Evolutionary conservation across 176 grass and related monocot species (phyloP), one percentile per base, ranked within the genome.

Genomic region (Oryza glumipatula): DNA sequence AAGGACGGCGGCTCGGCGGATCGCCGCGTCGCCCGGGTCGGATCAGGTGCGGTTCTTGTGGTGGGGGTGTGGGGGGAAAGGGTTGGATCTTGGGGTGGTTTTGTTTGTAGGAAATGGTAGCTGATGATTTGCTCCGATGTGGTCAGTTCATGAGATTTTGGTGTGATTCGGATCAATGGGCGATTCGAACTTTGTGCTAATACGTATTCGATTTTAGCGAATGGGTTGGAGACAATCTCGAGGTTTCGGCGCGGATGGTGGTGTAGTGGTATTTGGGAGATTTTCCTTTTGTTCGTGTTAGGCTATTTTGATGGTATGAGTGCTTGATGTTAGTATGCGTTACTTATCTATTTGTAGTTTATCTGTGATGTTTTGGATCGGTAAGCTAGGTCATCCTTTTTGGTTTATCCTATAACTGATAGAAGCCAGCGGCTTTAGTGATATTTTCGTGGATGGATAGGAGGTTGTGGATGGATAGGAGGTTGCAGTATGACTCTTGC

Each of bases 41-140:
- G 73, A 92, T 97, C 94, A 86, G 94, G 94, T 97, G 84, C 52
- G 76, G 58, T 79, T 73, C 63, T 39, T 80, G 6, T 39, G 35
- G 33, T 35, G 33, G 33, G 33, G 33, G 33, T 35, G 35, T 4
- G 35, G 35, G 35, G 45, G 84, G 16, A 19, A n/a, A 87, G 70
- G 23, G 41, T 80, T 75, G 84, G 80, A 90, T 90, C 89, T 84
- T 80, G 35, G 35, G 22, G 9, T 74, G 64, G 11, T 30, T 70
- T 85, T 79, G 43, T 44, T 75, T 45, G 33, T 83, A 23, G 28
- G 69, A 76, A 83, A 90, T 84, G 70, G 1, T 24, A 4, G 7
- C 21, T 83, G 33, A 23, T 83, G 33, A 32, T 80, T 64, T 70
- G 8, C 7, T 80, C 61, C 10, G 28, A 14, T 28, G 51, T 73